Conservation (phyloP, 179 eudicot genomes). For the Spinacia oleracea region DNA sequence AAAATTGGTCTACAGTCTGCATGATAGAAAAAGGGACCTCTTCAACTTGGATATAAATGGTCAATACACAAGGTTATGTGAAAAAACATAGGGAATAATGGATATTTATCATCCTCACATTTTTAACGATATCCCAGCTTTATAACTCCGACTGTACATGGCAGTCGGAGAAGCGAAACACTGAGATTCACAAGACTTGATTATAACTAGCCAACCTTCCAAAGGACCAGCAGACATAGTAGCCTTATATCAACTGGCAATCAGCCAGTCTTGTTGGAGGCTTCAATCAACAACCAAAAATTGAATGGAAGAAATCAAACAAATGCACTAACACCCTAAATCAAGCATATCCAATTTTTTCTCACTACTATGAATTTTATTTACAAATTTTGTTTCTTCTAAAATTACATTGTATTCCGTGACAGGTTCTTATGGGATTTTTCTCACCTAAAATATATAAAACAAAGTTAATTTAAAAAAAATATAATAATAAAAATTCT, state of each 20-base stretch:
- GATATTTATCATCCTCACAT: slow-evolving; percentile 10
- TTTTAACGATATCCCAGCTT: neutral
- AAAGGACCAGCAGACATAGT: neutral
- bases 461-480: no score
- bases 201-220: neutral
- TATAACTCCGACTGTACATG: neutral
- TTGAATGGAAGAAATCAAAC: neutral
- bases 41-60: slow-evolving; percentile 5
- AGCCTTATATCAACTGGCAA: neutral
- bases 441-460: no score
- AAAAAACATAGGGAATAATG: neutral
- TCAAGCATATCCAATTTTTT: no score
- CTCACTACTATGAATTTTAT: no score
- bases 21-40: slow-evolving; percentile 13
- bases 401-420: no score
- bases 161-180: neutral
- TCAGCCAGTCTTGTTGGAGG: neutral
- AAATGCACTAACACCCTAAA: neutral
- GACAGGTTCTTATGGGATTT: no score
- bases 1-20: slow-evolving; percentile 98
- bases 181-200: neutral
- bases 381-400: no score
- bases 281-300: neutral
- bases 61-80: neutral
- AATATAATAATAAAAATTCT: no score